phyloP scores from a whole-genome alignment of 1,139 yeast genomes.

The Taphrina flavorubra region DNA sequence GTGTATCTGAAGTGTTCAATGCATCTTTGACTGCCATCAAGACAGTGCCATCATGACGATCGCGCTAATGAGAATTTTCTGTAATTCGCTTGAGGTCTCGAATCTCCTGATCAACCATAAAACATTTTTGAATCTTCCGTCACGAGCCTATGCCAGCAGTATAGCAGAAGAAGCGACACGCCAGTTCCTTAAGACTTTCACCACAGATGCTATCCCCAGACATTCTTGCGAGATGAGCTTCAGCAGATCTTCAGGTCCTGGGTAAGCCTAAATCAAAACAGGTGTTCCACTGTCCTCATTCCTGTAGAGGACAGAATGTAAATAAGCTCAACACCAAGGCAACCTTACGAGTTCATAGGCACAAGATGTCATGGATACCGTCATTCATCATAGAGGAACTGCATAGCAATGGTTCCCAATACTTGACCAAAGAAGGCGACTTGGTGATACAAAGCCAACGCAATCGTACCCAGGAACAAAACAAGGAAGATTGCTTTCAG shows the following conservation, averaged over 20 bases:
- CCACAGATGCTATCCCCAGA: constrained; percentile 21
- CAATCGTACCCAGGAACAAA: constrained; percentile 34
- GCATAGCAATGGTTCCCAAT: constrained; percentile 10
- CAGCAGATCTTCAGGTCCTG: constrained; percentile 36
- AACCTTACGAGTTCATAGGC: constrained; percentile 25
- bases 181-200: constrained; percentile 15
- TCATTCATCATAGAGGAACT: constrained; percentile 13
- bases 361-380: constrained; percentile 32
- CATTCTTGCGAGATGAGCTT: constrained; percentile 25
- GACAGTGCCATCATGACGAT: neutral
- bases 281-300: neutral
- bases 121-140: neutral
- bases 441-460: constrained; percentile 26
- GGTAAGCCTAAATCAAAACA: constrained; percentile 2
- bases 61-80: neutral
- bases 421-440: constrained; percentile 35
- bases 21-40: neutral
- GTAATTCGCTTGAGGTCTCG: neutral
- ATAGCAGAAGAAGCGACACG: constrained; percentile 16
- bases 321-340: constrained; percentile 42
- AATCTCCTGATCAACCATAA: neutral
- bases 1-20: neutral
- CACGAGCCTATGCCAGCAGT: constrained; percentile 1
- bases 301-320: constrained; percentile 40
- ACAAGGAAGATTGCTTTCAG: constrained; percentile 28